These are phyloP conservation scores for Pharus latifolius DNA, from an alignment of 176 grass and related monocot species.

Conservation along the genomic window DNA sequence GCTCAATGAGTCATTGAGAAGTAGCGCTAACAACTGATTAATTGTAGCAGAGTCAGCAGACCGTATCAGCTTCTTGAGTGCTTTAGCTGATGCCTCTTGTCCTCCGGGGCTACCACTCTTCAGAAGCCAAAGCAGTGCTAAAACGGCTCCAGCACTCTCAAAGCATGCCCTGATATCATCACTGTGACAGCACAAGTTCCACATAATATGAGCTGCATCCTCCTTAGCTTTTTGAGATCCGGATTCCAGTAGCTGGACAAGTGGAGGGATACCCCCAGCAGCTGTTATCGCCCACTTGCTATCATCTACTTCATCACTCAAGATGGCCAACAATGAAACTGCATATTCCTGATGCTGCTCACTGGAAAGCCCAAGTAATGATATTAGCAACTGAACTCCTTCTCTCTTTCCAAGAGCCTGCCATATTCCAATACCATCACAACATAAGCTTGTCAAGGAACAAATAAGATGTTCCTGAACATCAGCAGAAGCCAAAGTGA, in stretches of 20 bases:
- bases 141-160: conserved; percentile 75
- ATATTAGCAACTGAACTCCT: conserved; percentile 91
- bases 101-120: conserved; percentile 58
- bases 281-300: conserved; percentile 97
- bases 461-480: conserved; percentile 68
- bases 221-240: conserved; percentile 92
- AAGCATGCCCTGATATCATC: conserved; percentile 95
- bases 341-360: conserved; percentile 96
- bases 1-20: conserved; percentile 57
- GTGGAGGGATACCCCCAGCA: conserved; percentile 93
- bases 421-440: conserved; percentile 59
- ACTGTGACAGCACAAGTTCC: conserved; percentile 87
- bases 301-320: conserved; percentile 91
- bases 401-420: conserved; percentile 85
- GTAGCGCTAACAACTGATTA: conserved; percentile 83
- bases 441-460: conserved; percentile 64
- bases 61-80: conserved; percentile 73
- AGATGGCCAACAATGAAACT: conserved; percentile 76
- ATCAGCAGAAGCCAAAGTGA: conserved; percentile 82
- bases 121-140: conserved; percentile 81
- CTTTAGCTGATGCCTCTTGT: conserved; percentile 77
- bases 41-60: conserved; percentile 75
- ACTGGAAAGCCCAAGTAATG: conserved; percentile 85
- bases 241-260: conserved; percentile 80
- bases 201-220: conserved; percentile 75